These are phyloP conservation scores for Pleodorina starrii DNA, from an alignment of 139 green algal genomes.

Conservation along the genomic window DNA sequence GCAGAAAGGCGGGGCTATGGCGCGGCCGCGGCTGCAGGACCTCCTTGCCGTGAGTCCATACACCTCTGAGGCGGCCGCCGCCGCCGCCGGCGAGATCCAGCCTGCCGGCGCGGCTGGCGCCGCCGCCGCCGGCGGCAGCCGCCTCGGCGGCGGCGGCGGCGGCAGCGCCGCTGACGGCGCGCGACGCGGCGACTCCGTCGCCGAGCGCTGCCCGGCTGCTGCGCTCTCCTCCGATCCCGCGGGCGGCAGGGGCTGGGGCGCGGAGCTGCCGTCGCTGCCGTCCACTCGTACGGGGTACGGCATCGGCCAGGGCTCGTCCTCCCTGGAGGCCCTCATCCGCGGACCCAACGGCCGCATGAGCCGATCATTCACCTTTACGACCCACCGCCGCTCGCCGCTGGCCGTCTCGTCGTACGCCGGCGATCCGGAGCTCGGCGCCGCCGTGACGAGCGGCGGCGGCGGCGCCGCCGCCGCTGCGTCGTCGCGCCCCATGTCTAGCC, in stretches of 20 bases:
- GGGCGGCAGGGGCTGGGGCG: background rate
- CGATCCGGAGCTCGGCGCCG: conserved; percentile 15
- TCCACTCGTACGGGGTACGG: background rate
- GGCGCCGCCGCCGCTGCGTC: background rate
- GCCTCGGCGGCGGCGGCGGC: background rate
- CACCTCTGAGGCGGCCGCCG: background rate
- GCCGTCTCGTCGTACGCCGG: conserved; percentile 30
- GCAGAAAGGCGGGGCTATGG: background rate
- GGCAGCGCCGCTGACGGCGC: background rate
- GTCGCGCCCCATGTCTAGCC: background rate
- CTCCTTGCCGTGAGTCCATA: background rate
- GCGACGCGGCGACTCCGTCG: background rate
- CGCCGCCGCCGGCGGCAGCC: background rate
- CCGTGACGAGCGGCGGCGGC: too few relatives aligned
- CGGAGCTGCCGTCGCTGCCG: conserved; percentile 1
- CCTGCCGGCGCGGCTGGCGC: background rate
- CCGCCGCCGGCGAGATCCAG: background rate
- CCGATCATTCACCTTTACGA: conserved; percentile 41
- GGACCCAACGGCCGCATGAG: background rate
- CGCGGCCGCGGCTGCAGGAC: conserved; percentile 19
- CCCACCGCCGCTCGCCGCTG: conserved; percentile 34
- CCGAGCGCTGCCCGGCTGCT: background rate
- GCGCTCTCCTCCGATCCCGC: background rate
- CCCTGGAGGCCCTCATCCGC: conserved; percentile 15
- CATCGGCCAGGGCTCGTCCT: background rate